These are phyloP conservation scores for Plasmodium blacklocki DNA, from an alignment of 169 alveolate genomes.

Conservation along the genomic window DNA sequence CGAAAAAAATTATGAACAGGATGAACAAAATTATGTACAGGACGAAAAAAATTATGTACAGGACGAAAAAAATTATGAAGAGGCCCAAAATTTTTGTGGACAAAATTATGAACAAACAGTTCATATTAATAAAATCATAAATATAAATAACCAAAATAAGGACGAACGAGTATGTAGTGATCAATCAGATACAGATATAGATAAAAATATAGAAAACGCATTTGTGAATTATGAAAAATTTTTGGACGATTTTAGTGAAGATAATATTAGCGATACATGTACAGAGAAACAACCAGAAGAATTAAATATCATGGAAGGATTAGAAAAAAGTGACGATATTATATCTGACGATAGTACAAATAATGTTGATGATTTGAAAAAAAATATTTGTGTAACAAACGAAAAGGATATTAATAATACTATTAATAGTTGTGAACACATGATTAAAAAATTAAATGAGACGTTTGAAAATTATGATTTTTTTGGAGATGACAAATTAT, in stretches of 20 bases:
- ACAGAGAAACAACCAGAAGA: neutral
- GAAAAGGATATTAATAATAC: neutral
- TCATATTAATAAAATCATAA: no score
- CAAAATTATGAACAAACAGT: no score
- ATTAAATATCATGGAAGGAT: neutral
- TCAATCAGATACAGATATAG: no score
- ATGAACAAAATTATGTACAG: no score
- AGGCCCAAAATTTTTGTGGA: no score
- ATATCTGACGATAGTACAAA: neutral
- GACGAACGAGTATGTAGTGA: no score
- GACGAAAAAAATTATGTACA: no score
- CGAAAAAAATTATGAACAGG: neutral
- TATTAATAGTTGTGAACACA: slow-evolving; percentile 26
- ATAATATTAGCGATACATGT: neutral
- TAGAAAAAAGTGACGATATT: neutral
- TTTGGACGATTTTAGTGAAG: neutral
- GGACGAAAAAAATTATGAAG: no score
- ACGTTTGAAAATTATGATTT: slow-evolving; percentile 18
- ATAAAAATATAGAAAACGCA: neutral
- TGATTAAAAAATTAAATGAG: slow-evolving; percentile 15
- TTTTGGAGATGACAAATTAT: neutral
- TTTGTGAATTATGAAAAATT: neutral
- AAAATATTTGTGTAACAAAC: neutral
- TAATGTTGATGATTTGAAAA: neutral
- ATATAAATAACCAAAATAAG: no score